phyloP scores from a whole-genome alignment of 2,329 filamentous ascomycete species.

The Metarhizium humberi region DNA sequence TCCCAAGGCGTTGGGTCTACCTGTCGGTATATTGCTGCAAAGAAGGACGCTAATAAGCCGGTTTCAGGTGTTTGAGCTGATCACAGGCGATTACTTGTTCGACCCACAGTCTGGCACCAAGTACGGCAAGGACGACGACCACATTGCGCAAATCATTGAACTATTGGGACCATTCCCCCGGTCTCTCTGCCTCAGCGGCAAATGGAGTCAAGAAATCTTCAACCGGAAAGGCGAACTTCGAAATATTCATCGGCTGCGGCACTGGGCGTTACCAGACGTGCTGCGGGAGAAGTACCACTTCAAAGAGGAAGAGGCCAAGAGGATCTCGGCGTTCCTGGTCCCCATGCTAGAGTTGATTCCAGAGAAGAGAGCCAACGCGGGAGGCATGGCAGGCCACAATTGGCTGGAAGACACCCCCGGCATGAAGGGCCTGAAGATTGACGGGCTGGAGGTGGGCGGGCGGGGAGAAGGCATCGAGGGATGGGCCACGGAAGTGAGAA shows the following conservation, averaged over 20 bases:
- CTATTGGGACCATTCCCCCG: slow-evolving; percentile 90
- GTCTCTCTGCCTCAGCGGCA: slow-evolving; percentile 80
- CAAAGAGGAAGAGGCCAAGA: slow-evolving; percentile 67
- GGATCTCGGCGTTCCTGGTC: slow-evolving; percentile 70
- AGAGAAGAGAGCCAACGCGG: slow-evolving; percentile 84
- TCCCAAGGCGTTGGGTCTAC: not conserved
- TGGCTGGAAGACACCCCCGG: slow-evolving; percentile 82
- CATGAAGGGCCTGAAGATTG: slow-evolving; percentile 73
- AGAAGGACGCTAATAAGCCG: not conserved
- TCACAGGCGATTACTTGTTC: slow-evolving; percentile 97
- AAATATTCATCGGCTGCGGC: slow-evolving; percentile 91
- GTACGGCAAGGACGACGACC: slow-evolving; percentile 98
- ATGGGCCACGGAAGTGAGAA: slow-evolving; percentile 84
- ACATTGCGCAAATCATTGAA: slow-evolving; percentile 98
- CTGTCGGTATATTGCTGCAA: not conserved
- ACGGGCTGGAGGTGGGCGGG: slow-evolving; percentile 66
- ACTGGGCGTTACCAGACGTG: slow-evolving; percentile 92
- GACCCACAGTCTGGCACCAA: slow-evolving; percentile 97
- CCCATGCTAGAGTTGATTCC: slow-evolving; percentile 90
- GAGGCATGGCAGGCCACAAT: slow-evolving; percentile 79
- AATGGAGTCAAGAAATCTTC: slow-evolving; percentile 98
- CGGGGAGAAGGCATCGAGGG: slow-evolving; percentile 89
- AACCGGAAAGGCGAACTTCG: slow-evolving; percentile 94
- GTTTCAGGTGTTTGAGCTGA: slow-evolving; percentile 81
- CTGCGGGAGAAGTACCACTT: slow-evolving; percentile 97